Base-by-base conservation (phyloP, 1,284 basidiomycete genomes). In the Tilletia walkeri region DNA sequence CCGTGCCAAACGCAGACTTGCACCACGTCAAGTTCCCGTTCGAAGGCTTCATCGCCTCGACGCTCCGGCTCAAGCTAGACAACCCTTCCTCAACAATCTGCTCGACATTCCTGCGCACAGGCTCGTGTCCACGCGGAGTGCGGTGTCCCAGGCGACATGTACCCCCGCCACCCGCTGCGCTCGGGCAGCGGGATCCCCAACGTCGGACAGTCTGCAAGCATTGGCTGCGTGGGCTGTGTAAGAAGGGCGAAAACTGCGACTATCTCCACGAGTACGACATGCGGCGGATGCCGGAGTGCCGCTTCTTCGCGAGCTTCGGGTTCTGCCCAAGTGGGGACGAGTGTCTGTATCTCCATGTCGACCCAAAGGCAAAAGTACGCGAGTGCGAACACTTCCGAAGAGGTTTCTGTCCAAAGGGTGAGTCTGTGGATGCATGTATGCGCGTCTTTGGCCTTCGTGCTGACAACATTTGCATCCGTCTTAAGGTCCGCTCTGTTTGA, bases 211-310 rank as follows among this genome's bases (percentile, higher is more conserved):
- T 99, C n/a, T 99, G 96, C 87, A 99, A 99, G 86, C 96, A 99
- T 86, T 99, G 95, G 93, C 89, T 99, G 45, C 89, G 96, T 73
- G 96, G 96, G 38, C 87, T 99, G 53, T 99, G 96, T 86, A 99
- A 99, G 86, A 99, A 99, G 85, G 95, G 94, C 70, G 93, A 96
- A 83, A 90, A 91, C 56, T 99, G 96, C 86, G 96, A 99, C 86
- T 99, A 99, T 85, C 88, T 99, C 82, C 96, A 99, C 85, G 96
- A 99, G 86, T 99, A 97, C 86, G 97, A 99, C 84, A 88, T 99
- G 72, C 87, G 95, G 76, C 91, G 93, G 70, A 99, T 99, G 93
- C 96, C 96, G n/a, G 93, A 97, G 84, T 99, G 96, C 84, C 93
- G 95, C 89, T 98, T 95, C 93, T 99, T 90, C 84, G 93, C 93